Percentiles rank a stretch among this genome's conserved stretches.
Evolutionary conservation across 164 flowering plant genomes (phyloP).

Genomic region (Vitis riparia): DNA sequence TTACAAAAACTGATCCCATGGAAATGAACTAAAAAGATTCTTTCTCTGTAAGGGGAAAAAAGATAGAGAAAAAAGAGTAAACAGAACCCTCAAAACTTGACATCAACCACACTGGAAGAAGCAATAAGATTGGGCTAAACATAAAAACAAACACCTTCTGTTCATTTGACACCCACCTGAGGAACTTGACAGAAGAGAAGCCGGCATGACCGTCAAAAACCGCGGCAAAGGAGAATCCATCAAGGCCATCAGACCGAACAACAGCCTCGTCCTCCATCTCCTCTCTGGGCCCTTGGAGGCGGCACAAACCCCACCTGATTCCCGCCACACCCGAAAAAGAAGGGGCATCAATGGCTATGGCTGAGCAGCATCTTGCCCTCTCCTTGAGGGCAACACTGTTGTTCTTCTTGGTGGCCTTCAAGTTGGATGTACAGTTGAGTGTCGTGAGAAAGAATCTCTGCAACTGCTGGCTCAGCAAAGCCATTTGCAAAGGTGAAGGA

Average conservation of each 20-base stretch:
- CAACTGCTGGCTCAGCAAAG: conserved; percentile 60
- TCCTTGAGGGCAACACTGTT: background rate
- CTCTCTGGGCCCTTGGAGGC: conserved; percentile 69
- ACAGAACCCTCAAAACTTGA: too few relatives aligned
- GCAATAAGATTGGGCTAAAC: too few relatives aligned
- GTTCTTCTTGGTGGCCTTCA: conserved; percentile 14
- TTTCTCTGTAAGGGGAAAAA: too few relatives aligned
- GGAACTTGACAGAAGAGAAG: conserved; percentile 76
- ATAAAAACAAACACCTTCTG: too few relatives aligned
- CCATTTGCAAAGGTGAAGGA: conserved; percentile 41
- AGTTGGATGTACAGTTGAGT: conserved; percentile 19
- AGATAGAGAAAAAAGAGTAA: too few relatives aligned
- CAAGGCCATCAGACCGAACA: conserved; percentile 54
- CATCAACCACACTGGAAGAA: too few relatives aligned
- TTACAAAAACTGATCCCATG: too few relatives aligned
- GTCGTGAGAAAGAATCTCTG: conserved; percentile 48
- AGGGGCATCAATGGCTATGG: conserved; percentile 77
- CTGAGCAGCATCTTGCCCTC: conserved; percentile 48
- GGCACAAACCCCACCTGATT: conserved; percentile 69
- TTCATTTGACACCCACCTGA: conserved; percentile 27
- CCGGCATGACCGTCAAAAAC: conserved; percentile 98
- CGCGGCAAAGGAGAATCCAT: conserved; percentile 85
- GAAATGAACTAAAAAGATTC: too few relatives aligned
- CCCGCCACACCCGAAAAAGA: conserved; percentile 46
- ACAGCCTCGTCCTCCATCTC: conserved; percentile 94